Percentiles rank a stretch among this genome's conserved stretches.
Evolutionary conservation across 2,329 filamentous ascomycete genomes (phyloP).

Genomic region (Drechslerella coelobrocha): DNA sequence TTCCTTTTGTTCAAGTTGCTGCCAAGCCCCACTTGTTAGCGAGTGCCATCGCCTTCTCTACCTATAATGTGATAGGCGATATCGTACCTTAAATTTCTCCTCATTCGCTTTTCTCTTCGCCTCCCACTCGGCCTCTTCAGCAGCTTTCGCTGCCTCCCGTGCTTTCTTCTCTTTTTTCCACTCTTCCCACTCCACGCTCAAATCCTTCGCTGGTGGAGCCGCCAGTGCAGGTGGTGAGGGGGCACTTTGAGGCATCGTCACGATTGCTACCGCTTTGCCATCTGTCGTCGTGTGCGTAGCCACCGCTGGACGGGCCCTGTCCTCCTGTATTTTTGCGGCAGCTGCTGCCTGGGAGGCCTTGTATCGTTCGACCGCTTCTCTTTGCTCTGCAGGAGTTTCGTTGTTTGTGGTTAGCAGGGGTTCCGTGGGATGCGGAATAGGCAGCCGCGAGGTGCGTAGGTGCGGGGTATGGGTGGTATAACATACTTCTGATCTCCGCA

Average conservation of each 20-base stretch:
- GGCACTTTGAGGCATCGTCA: slow-evolving; percentile 39
- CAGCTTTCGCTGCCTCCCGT: slow-evolving; percentile 31
- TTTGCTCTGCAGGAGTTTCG: slow-evolving; percentile 28
- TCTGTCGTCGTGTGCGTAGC: slow-evolving; percentile 38
- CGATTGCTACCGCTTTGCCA: slow-evolving; percentile 32
- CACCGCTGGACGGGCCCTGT: slow-evolving; percentile 26
- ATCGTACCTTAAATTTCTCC: slow-evolving; percentile 42
- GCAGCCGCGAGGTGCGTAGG: slow-evolving; percentile 16
- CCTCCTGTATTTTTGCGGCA: slow-evolving; percentile 39
- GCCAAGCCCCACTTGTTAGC: slow-evolving; percentile 12
- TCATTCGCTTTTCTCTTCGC: slow-evolving; percentile 43
- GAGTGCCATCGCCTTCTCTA: background rate
- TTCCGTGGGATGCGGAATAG: slow-evolving; percentile 26
- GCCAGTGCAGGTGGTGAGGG: slow-evolving; percentile 13
- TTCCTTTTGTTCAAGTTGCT: slow-evolving; percentile 31
- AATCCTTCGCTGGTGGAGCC: slow-evolving; percentile 27
- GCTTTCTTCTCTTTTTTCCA: slow-evolving; percentile 47
- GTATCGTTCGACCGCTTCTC: slow-evolving; percentile 47
- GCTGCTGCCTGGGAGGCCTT: slow-evolving; percentile 42
- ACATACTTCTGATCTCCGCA: slow-evolving; percentile 50
- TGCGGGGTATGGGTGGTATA: slow-evolving; percentile 12
- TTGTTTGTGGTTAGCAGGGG: slow-evolving; percentile 24
- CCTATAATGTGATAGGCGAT: background rate
- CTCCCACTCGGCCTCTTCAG: slow-evolving; percentile 46
- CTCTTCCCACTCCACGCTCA: slow-evolving; percentile 38